Conservation (phyloP, 1,284 basidiomycete species). For the Melampsora allii-populina region DNA sequence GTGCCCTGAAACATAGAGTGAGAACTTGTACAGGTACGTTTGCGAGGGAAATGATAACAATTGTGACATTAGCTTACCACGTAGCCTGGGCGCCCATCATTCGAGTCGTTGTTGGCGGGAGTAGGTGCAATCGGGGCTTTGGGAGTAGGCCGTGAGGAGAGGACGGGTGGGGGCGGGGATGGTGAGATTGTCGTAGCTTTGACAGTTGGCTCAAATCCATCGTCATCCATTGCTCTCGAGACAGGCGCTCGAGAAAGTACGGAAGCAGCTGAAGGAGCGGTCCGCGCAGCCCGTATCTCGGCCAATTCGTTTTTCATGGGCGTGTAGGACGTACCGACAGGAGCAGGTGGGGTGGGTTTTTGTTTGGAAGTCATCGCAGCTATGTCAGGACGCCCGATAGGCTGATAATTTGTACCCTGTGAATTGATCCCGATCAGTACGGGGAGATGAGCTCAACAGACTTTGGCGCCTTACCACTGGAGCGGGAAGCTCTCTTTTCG, state of each 20-base stretch:
- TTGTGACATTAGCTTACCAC: constrained; percentile 45
- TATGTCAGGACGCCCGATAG: constrained; percentile 53
- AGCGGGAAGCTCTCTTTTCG: constrained; percentile 49
- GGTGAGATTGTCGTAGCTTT: constrained; percentile 34
- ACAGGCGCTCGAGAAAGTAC: constrained; percentile 46
- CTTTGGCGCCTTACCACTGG: constrained; percentile 61
- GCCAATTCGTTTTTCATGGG: constrained; percentile 52
- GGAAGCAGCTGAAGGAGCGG: constrained; percentile 45
- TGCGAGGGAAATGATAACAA: background rate
- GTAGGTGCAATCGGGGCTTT: constrained; percentile 53
- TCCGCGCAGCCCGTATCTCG: constrained; percentile 53
- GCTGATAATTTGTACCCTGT: constrained; percentile 49
- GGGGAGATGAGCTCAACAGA: constrained; percentile 61
- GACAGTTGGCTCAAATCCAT: constrained; percentile 31
- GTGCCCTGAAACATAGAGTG: constrained; percentile 59
- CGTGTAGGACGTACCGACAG: constrained; percentile 52
- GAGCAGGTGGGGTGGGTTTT: constrained; percentile 37
- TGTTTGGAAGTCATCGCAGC: constrained; percentile 45
- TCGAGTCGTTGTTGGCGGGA: constrained; percentile 51
- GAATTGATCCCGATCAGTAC: constrained; percentile 45
- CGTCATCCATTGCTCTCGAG: constrained; percentile 1
- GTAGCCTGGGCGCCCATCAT: constrained; percentile 47
- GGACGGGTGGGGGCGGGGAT: constrained; percentile 8
- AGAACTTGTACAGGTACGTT: background rate
- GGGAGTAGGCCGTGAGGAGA: constrained; percentile 18